Conservation (phyloP, 768 basidiomycete species). For the Amanita pallidorosea region DNA sequence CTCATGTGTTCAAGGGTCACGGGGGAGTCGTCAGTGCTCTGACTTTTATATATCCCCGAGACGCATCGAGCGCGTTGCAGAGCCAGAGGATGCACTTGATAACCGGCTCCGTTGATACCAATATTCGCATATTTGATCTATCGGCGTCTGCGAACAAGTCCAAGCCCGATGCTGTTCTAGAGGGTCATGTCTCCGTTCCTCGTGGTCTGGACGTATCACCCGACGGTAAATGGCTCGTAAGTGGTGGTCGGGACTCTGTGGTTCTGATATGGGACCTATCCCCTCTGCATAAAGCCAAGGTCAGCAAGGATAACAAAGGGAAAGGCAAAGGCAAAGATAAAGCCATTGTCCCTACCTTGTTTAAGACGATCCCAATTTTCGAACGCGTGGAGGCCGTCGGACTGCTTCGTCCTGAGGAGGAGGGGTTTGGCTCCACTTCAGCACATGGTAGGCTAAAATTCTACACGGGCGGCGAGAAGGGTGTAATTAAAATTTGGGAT, state of each 20-base stretch:
- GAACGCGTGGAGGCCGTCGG: slow-evolving; percentile 88
- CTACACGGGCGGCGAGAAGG: slow-evolving; percentile 90
- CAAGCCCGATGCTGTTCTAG: slow-evolving; percentile 72
- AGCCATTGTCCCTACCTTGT: slow-evolving; percentile 43
- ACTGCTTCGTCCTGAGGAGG: slow-evolving; percentile 43
- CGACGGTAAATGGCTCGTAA: slow-evolving; percentile 86
- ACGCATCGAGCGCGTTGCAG: slow-evolving; percentile 36
- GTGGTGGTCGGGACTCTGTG: slow-evolving; percentile 88
- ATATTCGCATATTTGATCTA: slow-evolving; percentile 88
- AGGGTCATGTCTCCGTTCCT: slow-evolving; percentile 93
- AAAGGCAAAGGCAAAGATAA: slow-evolving; percentile 46
- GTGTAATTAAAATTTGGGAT: slow-evolving; percentile 80
- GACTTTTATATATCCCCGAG: slow-evolving; percentile 68
- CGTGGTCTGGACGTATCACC: slow-evolving; percentile 76
- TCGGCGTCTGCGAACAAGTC: slow-evolving; percentile 43
- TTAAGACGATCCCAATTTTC: slow-evolving; percentile 72
- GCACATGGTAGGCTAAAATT: slow-evolving; percentile 41
- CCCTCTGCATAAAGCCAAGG: slow-evolving; percentile 16
- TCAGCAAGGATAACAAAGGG: slow-evolving; percentile 25
- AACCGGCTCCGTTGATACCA: slow-evolving; percentile 87
- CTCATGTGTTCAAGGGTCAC: slow-evolving; percentile 93
- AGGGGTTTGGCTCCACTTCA: slow-evolving; percentile 31
- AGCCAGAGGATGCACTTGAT: slow-evolving; percentile 64
- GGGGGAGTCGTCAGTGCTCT: slow-evolving; percentile 95
- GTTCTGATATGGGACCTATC: slow-evolving; percentile 87